Percentiles rank a stretch among this genome's conserved stretches.
phyloP scores from a whole-genome alignment of 2,329 filamentous ascomycete species.

The Colletotrichum sp. region DNA sequence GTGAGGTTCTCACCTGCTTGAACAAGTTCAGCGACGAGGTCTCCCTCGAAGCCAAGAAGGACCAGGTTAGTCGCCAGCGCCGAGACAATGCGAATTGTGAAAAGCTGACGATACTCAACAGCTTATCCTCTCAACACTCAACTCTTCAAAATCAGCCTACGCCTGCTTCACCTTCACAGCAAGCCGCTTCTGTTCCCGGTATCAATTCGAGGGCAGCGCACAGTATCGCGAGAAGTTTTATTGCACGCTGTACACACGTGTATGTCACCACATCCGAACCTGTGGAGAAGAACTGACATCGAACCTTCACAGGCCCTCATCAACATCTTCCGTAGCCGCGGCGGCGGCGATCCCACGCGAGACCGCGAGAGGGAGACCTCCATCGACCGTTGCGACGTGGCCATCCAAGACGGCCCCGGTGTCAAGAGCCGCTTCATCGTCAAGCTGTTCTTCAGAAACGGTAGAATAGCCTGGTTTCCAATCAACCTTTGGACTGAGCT shows the following conservation, averaged over 20 bases:
- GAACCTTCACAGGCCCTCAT: constrained; percentile 59
- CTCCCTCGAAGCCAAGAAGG: constrained; percentile 73
- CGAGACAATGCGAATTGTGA: neutral
- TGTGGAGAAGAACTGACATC: neutral
- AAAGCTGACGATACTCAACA: constrained; percentile 30
- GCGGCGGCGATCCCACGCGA: constrained; percentile 59
- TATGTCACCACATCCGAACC: constrained; percentile 32
- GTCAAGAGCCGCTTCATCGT: constrained; percentile 77
- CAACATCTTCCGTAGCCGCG: constrained; percentile 75
- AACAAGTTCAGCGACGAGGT: constrained; percentile 83
- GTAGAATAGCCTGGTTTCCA: constrained; percentile 36
- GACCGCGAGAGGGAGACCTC: constrained; percentile 70
- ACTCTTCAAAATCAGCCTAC: constrained; percentile 82
- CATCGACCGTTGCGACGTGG: constrained; percentile 77
- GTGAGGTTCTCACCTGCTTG: constrained; percentile 76
- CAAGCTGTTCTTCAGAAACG: constrained; percentile 76
- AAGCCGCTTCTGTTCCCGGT: constrained; percentile 74
- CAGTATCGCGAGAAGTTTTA: constrained; percentile 68
- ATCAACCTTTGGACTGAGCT: too few species aligned
- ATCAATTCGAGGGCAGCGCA: constrained; percentile 64
- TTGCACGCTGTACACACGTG: constrained; percentile 77
- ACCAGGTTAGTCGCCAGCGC: constrained; percentile 56
- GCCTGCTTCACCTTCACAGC: constrained; percentile 73
- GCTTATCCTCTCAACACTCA: constrained; percentile 78
- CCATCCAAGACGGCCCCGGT: constrained; percentile 73